Evolutionary conservation across 2,329 filamentous ascomycete genomes (phyloP).

Genomic region (Raffaelea deltoideospora): DNA sequence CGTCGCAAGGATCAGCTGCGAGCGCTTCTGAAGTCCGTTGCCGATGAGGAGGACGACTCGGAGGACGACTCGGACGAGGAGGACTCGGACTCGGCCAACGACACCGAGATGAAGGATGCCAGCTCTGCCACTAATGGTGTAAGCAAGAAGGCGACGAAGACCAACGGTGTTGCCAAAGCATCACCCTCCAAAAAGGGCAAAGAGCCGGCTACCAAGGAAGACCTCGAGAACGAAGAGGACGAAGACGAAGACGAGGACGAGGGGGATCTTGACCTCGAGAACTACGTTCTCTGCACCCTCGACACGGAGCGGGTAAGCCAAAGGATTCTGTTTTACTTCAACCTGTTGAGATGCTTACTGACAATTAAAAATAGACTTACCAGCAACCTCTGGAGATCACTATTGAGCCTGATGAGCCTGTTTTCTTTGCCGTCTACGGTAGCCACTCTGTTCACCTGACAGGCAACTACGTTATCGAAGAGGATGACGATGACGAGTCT

Average conservation of each 20-base stretch:
- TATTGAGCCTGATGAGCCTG: slow-evolving; percentile 71
- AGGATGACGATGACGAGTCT: slow-evolving; percentile 47
- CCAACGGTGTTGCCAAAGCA: slow-evolving; percentile 4
- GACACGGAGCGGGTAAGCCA: slow-evolving; percentile 72
- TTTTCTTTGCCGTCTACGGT: slow-evolving; percentile 84
- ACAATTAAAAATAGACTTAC: slow-evolving; percentile 50
- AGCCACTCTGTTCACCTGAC: slow-evolving; percentile 86
- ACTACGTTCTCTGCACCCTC: slow-evolving; percentile 90
- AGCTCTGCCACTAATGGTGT: slow-evolving; percentile 1
- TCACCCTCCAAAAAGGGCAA: slow-evolving; percentile 12
- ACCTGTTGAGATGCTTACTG: background rate
- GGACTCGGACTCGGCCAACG: too few relatives aligned
- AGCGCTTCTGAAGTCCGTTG: slow-evolving; percentile 58
- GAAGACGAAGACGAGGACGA: slow-evolving; percentile 37
- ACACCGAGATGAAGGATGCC: slow-evolving; percentile 38
- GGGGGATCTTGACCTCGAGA: slow-evolving; percentile 56
- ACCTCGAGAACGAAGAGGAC: slow-evolving; percentile 12
- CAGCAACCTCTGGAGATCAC: slow-evolving; percentile 93
- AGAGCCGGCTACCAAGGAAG: slow-evolving; percentile 7
- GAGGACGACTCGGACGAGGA: slow-evolving; percentile 46
- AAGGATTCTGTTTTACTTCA: background rate
- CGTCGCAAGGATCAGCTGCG: slow-evolving; percentile 62
- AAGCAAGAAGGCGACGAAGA: slow-evolving; percentile 17
- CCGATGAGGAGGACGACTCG: slow-evolving; percentile 40
- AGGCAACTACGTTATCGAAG: slow-evolving; percentile 81